Evolutionary conservation across 106 monocot species (phyloP), one percentile per base, ranked within the genome.

Genomic region (Allium cepa): DNA sequence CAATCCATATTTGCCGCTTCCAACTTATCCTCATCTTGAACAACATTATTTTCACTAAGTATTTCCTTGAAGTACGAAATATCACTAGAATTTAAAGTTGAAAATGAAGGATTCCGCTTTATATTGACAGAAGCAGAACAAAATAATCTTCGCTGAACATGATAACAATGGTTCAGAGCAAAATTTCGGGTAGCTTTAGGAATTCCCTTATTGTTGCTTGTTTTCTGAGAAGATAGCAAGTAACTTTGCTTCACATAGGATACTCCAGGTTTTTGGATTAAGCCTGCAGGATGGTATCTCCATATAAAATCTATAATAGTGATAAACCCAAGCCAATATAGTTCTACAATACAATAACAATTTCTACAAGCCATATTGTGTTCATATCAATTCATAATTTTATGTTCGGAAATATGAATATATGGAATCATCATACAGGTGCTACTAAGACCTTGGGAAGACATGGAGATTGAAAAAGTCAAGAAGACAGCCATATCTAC

Each of bases 21-120:
- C 49, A 97, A 75, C 72, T 87, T 86, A 66, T 97, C 92, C 72
- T 88, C 83, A 76, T 92, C 97, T 74, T 97, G 87, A 76, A 97
- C 72, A 50, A 91, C 92, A 84, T 64, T 82, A 64, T 83, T 92
- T 2, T 89, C 82, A 15, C 84, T 92, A 62, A 97, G 75, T 47
- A 97, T 78, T 26, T 78, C 72, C 73, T 76, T 83, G 69, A 97
- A 97, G 58, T 84, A 70, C 56, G 46, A 56, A 56, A 97, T 71
- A 67, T 97, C 97, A 65, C 87, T 84, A 71, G 80, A 71, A 46
- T 76, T 82, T 72, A 92, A 46, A 8, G 26, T 73, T 72, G 92
- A 89, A 64, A 89, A 97, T 17, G 74, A 68, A 56, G 86, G 80
- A 62, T 84, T 82, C 77, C 97, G 82, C 62, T 81, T 73, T 69